phyloP scores from a whole-genome alignment of 1,284 basidiomycete species.

The Ceratobasidium papillatum region DNA sequence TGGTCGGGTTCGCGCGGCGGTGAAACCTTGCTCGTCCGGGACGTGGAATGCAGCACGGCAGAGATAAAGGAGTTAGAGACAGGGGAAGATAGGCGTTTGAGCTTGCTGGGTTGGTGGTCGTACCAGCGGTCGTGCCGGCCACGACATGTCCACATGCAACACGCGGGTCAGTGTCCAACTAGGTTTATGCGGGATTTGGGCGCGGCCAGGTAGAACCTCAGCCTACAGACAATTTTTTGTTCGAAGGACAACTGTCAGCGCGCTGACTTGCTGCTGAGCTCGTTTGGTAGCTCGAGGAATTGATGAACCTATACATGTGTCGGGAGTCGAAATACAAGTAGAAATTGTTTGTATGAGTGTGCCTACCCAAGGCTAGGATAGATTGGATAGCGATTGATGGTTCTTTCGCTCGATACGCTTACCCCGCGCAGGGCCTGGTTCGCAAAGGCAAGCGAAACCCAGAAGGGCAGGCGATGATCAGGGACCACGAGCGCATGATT shows the following conservation, averaged over 20 bases:
- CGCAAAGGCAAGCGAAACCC: neutral
- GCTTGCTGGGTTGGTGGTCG: neutral
- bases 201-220: conserved; percentile 10
- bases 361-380: neutral
- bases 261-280: conserved; percentile 7
- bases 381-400: conserved; percentile 18
- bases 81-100: conserved; percentile 9
- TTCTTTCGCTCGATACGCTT: neutral
- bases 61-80: neutral
- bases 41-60: conserved; percentile 5
- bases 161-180: neutral
- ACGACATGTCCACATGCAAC: conserved; percentile 20
- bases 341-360: neutral
- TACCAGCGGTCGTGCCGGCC: conserved; percentile 11
- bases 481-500: neutral
- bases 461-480: neutral
- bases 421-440: conserved; percentile 2
- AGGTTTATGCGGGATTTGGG: conserved; percentile 1
- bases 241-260: conserved; percentile 15
- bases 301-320: neutral
- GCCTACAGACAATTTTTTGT: conserved; percentile 15
- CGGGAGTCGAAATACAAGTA: neutral
- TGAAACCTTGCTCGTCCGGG: conserved; percentile 15
- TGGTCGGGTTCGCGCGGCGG: conserved; percentile 9
- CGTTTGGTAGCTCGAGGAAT: conserved; percentile 11